These are phyloP conservation scores for Trichosporon asahii DNA, from an alignment of 1,284 basidiomycete genomes.

Conservation along the genomic window DNA sequence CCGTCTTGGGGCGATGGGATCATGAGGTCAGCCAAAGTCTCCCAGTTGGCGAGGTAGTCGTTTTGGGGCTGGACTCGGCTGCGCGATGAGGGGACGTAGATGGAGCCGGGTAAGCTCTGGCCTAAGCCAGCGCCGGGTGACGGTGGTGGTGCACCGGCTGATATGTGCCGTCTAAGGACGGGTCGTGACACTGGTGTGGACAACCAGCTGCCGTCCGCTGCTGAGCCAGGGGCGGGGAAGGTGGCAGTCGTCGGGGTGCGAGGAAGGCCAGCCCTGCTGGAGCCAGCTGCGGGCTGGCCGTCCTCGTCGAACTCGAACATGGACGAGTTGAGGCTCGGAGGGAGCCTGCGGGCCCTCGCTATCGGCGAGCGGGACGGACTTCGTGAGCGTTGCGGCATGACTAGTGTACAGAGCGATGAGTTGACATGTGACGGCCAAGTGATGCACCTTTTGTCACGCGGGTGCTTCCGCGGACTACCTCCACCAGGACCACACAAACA, in stretches of 20 bases:
- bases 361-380: not conserved
- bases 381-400: not conserved
- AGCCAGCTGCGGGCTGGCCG: not conserved
- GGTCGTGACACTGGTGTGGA: slow-evolving; percentile 1
- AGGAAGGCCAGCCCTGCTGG: not conserved
- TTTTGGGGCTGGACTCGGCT: slow-evolving; percentile 12
- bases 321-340: slow-evolving; percentile 3
- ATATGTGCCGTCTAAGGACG: not conserved
- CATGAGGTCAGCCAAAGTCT: slow-evolving; percentile 35
- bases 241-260: slow-evolving; percentile 5
- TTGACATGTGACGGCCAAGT: not conserved
- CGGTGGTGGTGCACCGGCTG: not conserved
- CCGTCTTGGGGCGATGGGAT: slow-evolving; percentile 14
- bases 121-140: not conserved
- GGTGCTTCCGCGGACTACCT: not conserved
- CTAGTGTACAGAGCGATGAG: not conserved
- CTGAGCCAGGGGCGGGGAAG: not conserved
- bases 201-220: not conserved
- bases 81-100: not conserved
- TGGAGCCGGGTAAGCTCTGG: not conserved
- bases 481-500: slow-evolving; percentile 11
- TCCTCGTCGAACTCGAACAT: slow-evolving; percentile 1
- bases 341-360: not conserved
- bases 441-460: not conserved
- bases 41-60: slow-evolving; percentile 40